Conservation (phyloP, 768 basidiomycete species). For the Cystofilobasidium capitatum region DNA sequence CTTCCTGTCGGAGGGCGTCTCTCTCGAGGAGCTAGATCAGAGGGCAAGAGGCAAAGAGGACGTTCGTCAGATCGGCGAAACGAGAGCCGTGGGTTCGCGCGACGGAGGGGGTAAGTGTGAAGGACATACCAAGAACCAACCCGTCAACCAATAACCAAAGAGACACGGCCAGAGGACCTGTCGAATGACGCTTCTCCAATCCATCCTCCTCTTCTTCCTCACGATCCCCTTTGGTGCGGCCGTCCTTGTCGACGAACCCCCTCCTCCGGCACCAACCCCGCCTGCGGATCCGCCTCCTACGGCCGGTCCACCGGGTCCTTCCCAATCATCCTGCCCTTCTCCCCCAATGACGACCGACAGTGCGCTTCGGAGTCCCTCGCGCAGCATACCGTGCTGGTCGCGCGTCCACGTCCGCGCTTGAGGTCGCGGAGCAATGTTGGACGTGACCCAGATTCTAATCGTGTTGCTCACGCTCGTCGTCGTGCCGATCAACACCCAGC, state of each 20-base stretch:
- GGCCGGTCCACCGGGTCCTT: slow-evolving; percentile 13
- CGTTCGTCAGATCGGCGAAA: neutral
- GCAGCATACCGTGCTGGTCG: neutral
- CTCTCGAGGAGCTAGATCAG: slow-evolving; percentile 16
- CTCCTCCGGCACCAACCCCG: slow-evolving; percentile 38
- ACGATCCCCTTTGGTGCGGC: slow-evolving; percentile 28
- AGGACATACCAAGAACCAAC: slow-evolving; percentile 49
- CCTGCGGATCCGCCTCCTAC: slow-evolving; percentile 28
- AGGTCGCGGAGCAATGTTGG: slow-evolving; percentile 51
- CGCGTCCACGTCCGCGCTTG: slow-evolving; percentile 33
- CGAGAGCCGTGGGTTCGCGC: neutral
- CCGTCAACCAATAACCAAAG: slow-evolving; percentile 66
- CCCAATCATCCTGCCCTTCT: slow-evolving; percentile 27
- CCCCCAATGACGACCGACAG: slow-evolving; percentile 41
- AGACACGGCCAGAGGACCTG: slow-evolving; percentile 67
- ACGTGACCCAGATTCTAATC: slow-evolving; percentile 92
- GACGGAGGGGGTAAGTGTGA: neutral
- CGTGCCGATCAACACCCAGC: slow-evolving; percentile 82
- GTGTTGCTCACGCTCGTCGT: slow-evolving; percentile 58
- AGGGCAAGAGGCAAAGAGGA: neutral
- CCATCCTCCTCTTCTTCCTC: slow-evolving; percentile 61
- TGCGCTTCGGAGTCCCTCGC: neutral
- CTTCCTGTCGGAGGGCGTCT: slow-evolving; percentile 5
- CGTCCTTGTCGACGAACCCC: slow-evolving; percentile 40
- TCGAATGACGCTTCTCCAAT: slow-evolving; percentile 62